Evolutionary conservation across 495 filamentous ascomycete species (phyloP), one percentile per base, ranked within the genome.

Genomic region (Aspergillus asperescens): DNA sequence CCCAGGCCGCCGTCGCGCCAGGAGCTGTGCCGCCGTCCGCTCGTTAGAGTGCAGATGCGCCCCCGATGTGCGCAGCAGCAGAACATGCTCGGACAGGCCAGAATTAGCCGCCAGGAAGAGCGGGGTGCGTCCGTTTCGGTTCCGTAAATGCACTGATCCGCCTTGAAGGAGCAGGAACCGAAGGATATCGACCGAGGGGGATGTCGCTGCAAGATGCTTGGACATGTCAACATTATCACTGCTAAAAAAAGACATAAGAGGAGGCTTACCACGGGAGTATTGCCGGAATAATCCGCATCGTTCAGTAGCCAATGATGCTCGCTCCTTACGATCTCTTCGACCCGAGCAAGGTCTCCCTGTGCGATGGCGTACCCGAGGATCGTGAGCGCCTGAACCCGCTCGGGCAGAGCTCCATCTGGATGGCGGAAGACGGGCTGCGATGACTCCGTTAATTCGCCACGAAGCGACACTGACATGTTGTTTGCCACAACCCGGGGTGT

Each of bases 391-490:
- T 78, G 72, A 38, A 78, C 59, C 16, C 70, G 65, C 52, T 71
- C 67, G 18, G 74, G 62, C 29, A 76, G 64, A 8, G 71, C 72
- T 12, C 73, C 81, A 34, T 81, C 78, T 0, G 88, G 88, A 63
- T 92, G 89, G 19, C 79, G 79, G 74, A 92, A 96, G 38, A 76
- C 60, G 34, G 76, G 73, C 55, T 73, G 69, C 60, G 81, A 74
- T n/a, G 71, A 66, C 56, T 90, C 87, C 12, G 88, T 96, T 65
- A 96, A 78, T 68, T 97, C 92, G 13, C 92, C 93, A 23, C 91
- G 80, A 7, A 96, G 67, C 0, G 85, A 86, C 7, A 77, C 63
- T 19, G 84, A 79, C 91, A 96, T 96, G 53, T 81, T 76, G 39
- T 71, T 65, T 1, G 80, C 74, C 6, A 96, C 81, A 6, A 87